Evolutionary conservation across 257 asterid genomes (phyloP), one percentile per base, ranked within the genome.

Genomic region (Primulina eburnea): DNA sequence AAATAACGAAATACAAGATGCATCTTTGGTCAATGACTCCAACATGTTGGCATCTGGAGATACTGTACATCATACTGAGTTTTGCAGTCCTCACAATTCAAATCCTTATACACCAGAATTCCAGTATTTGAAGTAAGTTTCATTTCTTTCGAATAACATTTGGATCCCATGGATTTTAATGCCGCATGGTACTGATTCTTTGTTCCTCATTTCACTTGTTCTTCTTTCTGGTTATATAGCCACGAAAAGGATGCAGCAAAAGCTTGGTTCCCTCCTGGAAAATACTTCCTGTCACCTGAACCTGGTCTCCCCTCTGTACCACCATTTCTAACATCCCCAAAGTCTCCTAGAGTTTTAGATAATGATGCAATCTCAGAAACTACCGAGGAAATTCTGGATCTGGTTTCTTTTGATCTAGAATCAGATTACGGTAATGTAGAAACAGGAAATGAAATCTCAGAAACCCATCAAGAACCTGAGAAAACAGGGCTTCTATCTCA

Each of bases 91-190:
- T 75, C 86, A 72, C 37, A 70, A 73, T 71, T 73, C 73, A 82
- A 85, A 87, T 82, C 97, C 95, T 65, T 69, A 59, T 55, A 84
- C 95, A 58, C 95, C 95, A 65, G 79, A 80, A 73, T 71, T 84
- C 66, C 85, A 82, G 76, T 67, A 64, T 70, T 69, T 80, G 7
- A 58, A 80, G 97, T 90, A 80, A 82, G 89, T 73, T 53, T 52
- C 32, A 34, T 62, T 66, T 28, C 62, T 16, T 43, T 18, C 21
- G 17, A 65, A 58, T 26, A 71, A 60, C 35, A 73, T 35, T 65
- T 67, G 2, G n/a, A 37, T 68, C 50, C 32, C 56, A 28, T 62
- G 24, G 2, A 52, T 68, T 65, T 24, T 9, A 24, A 18, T n/a
- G 55, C 56, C 18, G 3, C 56, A 16, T 47, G 56, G 18, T 47